Base-by-base conservation (phyloP, 2,329 filamentous ascomycete species). In the Dothidotthia symphoricarpi region DNA sequence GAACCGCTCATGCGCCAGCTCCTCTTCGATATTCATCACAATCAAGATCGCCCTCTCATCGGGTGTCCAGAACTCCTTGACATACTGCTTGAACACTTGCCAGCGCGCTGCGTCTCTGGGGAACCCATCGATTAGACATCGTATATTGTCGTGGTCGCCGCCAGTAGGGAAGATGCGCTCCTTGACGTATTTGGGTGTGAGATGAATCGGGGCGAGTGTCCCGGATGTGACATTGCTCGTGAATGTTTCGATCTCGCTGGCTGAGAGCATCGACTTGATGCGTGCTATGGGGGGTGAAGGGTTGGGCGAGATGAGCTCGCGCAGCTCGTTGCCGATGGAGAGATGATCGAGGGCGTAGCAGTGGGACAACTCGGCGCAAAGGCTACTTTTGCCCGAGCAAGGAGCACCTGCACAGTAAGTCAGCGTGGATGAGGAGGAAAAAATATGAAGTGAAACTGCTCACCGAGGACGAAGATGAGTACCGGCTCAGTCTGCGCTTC, bases 351-450 rank as follows among this genome's bases (percentile, higher is more conserved):
- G 33, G 17, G 28, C n/a, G 31, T 44, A 39, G 9, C 24, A 31
- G 7, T 16, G 24, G 25, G 34, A 16, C 26, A 51, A 33, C 5
- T 32, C 16, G 28, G 27, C 32, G 26, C 42, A 37, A 22, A 49
- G 34, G 12, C 45, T 51, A 14, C 36, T 35, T 22, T 49, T 51
- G 17, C 45, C 43, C 7, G 45, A 37, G 31, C 47, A 51, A 3
- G 45, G 47, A 6, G 39, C 34, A n/a, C 33, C 36, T 43, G 14
- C 13, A 4, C n/a, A 7, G 2, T 1, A 11, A 15, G 33, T 31
- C 14, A 34, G 31, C 15, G 7, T 14, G 15, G 16, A 9, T 15
- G 22, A 2, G 16, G 6, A 4, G 11, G 13, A 14, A 4, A n/a
- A 15, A 16, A n/a, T n/a, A n/a, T 27, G n/a, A 12, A 14, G 16